phyloP scores from a whole-genome alignment of 129 eudicot genomes.

The Arctium lappa region DNA sequence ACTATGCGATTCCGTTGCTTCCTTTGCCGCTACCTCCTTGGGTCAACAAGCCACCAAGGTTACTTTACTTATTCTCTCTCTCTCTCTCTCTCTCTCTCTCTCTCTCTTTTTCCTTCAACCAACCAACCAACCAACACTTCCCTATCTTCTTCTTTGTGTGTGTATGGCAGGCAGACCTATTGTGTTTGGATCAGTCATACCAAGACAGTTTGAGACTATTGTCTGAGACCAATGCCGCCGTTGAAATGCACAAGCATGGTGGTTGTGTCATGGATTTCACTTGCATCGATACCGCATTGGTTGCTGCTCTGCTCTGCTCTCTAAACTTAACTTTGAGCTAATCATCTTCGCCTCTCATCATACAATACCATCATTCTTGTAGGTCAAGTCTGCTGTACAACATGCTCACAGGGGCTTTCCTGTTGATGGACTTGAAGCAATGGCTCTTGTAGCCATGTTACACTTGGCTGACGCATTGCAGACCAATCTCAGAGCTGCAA shows the following conservation, averaged over 20 bases:
- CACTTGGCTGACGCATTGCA: conserved; percentile 69
- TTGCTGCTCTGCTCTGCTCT: conserved; percentile 11
- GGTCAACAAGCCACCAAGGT: conserved; percentile 74
- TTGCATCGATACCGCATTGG: conserved; percentile 51
- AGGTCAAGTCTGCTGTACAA: conserved; percentile 73
- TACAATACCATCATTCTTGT: background rate
- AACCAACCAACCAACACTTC: background rate
- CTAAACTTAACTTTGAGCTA: background rate
- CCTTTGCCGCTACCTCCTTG: conserved; percentile 85
- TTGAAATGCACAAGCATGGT: conserved; percentile 77
- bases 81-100: background rate
- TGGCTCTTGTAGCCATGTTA: conserved; percentile 53
- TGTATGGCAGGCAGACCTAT: conserved; percentile 49
- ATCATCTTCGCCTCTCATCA: background rate
- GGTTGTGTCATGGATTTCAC: conserved; percentile 63
- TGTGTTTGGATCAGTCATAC: conserved; percentile 51
- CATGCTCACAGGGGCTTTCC: conserved; percentile 60
- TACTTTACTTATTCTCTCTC: no score
- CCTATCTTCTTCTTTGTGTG: background rate
- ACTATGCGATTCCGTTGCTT: conserved; percentile 77
- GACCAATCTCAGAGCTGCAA: conserved; percentile 57
- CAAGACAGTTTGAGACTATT: conserved; percentile 65
- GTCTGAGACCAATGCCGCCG: conserved; percentile 81
- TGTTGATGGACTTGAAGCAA: conserved; percentile 64
- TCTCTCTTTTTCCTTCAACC: background rate